Evolutionary conservation across 2,329 filamentous ascomycete genomes (phyloP).

Genomic region (Paecilomyces niveus): DNA sequence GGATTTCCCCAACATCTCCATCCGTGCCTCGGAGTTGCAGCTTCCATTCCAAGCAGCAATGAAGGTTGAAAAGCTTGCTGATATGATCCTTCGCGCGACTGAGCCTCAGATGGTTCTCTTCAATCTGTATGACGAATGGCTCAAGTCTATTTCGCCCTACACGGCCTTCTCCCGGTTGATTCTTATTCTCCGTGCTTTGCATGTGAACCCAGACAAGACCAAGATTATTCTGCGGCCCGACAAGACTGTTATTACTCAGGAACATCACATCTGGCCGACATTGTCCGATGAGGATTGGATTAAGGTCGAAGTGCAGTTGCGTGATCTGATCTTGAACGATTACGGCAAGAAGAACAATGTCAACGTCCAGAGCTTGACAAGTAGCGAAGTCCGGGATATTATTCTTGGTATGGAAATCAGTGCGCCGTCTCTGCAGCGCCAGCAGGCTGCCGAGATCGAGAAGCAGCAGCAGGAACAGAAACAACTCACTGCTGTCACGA

Average conservation of each 20-base stretch:
- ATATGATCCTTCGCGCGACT: constrained; percentile 96
- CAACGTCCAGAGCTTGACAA: constrained; percentile 94
- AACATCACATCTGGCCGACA: constrained; percentile 97
- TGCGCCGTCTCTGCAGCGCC: constrained; percentile 93
- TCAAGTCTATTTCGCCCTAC: constrained; percentile 97
- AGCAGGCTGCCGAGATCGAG: constrained; percentile 97
- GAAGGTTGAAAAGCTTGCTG: constrained; percentile 98
- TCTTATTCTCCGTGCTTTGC: constrained; percentile 84
- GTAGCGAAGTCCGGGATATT: constrained; percentile 94
- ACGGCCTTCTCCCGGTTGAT: constrained; percentile 95
- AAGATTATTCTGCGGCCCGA: constrained; percentile 92
- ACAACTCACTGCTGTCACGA: constrained; percentile 93
- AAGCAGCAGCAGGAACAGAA: constrained; percentile 97
- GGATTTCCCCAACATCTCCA: constrained; percentile 98
- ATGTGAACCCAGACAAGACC: constrained; percentile 98
- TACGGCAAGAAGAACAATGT: constrained; percentile 99
- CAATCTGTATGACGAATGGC: constrained; percentile 97
- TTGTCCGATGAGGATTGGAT: constrained; percentile 97
- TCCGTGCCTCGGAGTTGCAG: constrained; percentile 92
- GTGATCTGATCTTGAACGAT: constrained; percentile 94
- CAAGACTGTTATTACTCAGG: constrained; percentile 96
- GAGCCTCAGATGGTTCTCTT: constrained; percentile 99
- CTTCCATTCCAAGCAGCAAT: constrained; percentile 98
- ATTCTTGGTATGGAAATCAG: constrained; percentile 99
- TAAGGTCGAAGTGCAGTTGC: constrained; percentile 94